These are phyloP conservation scores for Eucalyptus victrix DNA, from an alignment of 345 rosid species.

Conservation along the genomic window DNA sequence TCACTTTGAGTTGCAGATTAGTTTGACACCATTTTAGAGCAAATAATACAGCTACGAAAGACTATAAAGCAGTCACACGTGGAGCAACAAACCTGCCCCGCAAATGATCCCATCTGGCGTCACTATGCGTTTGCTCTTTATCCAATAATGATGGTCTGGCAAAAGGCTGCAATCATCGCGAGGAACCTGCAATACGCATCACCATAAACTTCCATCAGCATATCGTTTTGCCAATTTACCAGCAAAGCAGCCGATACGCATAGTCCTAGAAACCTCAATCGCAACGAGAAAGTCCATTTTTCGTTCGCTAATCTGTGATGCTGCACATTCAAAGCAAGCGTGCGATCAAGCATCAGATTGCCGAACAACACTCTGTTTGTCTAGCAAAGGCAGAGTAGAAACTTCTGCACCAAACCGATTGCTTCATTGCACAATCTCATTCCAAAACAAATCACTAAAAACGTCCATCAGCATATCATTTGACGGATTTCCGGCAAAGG, in stretches of 20 bases:
- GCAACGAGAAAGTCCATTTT: neutral
- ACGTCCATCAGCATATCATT: neutral
- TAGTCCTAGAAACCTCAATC: neutral
- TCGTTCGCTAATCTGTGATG: neutral
- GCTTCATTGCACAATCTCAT: neutral
- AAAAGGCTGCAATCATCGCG: conserved; percentile 53
- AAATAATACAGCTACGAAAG: neutral
- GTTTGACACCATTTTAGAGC: neutral
- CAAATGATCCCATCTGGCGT: conserved; percentile 61
- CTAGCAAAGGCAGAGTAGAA: neutral
- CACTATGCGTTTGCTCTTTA: conserved; percentile 61
- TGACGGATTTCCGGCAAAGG: neutral
- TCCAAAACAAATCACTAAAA: neutral
- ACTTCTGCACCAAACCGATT: neutral
- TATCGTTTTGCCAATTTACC: neutral
- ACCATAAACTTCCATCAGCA: neutral
- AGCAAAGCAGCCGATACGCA: neutral
- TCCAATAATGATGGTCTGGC: conserved; percentile 57
- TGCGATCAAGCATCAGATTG: neutral
- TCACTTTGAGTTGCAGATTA: neutral
- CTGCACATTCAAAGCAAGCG: neutral
- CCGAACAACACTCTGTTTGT: neutral
- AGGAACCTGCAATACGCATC: neutral
- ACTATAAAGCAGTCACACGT: neutral
- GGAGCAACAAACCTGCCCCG: conserved; percentile 52